Percentiles rank a stretch among this genome's conserved stretches.
phyloP scores from a whole-genome alignment of 148 eudicot species.

The Euryodendron excelsum region DNA sequence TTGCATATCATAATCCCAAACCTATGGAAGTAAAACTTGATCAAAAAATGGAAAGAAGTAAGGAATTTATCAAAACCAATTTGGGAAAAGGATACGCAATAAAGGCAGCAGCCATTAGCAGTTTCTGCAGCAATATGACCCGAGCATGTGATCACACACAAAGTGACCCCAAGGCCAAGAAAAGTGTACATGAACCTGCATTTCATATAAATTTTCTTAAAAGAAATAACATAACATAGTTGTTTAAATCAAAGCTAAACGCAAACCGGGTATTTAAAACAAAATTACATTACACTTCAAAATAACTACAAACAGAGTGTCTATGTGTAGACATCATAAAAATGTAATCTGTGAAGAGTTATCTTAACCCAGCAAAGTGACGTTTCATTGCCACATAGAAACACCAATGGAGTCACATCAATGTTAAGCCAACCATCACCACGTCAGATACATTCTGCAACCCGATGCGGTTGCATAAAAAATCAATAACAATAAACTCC shows the following conservation, averaged over 20 bases:
- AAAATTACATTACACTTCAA: no score
- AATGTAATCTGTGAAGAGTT: not conserved
- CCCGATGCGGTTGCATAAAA: not conserved
- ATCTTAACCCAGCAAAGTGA: not conserved
- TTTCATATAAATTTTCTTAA: not conserved
- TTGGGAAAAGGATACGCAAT: slow-evolving; percentile 55
- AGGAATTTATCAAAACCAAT: not conserved
- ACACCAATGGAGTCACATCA: not conserved
- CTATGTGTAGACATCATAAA: no score
- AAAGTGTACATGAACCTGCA: slow-evolving; percentile 79
- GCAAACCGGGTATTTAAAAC: not conserved
- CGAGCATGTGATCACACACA: slow-evolving; percentile 62
- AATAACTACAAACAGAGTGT: no score
- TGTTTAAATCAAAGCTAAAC: not conserved
- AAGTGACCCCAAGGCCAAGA: slow-evolving; percentile 55
- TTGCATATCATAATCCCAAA: not conserved
- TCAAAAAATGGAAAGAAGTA: not conserved
- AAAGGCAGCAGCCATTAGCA: slow-evolving; percentile 77
- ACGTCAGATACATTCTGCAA: not conserved
- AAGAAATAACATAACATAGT: not conserved
- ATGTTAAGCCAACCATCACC: not conserved
- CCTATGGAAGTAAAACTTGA: not conserved
- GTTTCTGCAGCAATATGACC: slow-evolving; percentile 92
- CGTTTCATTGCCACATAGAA: no score
- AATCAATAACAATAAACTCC: not conserved